Evolutionary conservation across 108 stramenopile species (phyloP).

Genomic region (Stephanodiscus minutulus): DNA sequence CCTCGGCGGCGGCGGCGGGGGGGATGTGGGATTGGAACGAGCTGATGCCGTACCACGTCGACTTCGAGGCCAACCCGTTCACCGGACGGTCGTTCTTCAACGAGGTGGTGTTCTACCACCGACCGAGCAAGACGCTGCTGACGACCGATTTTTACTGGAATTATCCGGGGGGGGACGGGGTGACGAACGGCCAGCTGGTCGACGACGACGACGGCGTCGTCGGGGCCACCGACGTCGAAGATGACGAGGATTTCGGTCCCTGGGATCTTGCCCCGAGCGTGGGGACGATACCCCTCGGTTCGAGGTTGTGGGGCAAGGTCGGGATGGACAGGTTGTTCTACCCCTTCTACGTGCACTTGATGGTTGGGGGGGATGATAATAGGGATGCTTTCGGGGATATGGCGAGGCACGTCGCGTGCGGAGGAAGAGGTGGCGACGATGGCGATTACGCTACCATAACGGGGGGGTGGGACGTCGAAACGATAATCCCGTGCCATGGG

Average conservation of each 20-base stretch:
- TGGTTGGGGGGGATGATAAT: constrained; percentile 58
- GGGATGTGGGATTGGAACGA: constrained; percentile 67
- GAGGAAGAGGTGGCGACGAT: not conserved
- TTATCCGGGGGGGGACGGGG: constrained; percentile 70
- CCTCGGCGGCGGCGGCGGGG: not conserved
- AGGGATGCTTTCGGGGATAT: constrained; percentile 43
- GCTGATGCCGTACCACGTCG: constrained; percentile 69
- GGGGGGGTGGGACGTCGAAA: constrained; percentile 75
- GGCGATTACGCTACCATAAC: not conserved
- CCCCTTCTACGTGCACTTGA: constrained; percentile 84
- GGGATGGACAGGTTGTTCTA: constrained; percentile 84
- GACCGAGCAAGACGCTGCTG: constrained; percentile 68
- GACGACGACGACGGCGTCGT: constrained; percentile 23
- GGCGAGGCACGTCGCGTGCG: constrained; percentile 43
- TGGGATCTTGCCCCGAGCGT: constrained; percentile 80
- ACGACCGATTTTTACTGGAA: constrained; percentile 88
- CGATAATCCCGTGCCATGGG: constrained; percentile 80
- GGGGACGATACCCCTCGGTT: constrained; percentile 66
- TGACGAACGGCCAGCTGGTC: constrained; percentile 59
- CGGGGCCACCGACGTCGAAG: too few species aligned
- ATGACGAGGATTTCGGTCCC: constrained; percentile 51
- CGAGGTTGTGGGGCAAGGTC: constrained; percentile 64
- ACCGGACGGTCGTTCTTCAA: constrained; percentile 87
- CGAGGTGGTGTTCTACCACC: constrained; percentile 82
- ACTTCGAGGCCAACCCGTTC: constrained; percentile 80